Base-by-base conservation (phyloP, 192 early-diverging fungal genomes). In the Dissophora ornata region DNA sequence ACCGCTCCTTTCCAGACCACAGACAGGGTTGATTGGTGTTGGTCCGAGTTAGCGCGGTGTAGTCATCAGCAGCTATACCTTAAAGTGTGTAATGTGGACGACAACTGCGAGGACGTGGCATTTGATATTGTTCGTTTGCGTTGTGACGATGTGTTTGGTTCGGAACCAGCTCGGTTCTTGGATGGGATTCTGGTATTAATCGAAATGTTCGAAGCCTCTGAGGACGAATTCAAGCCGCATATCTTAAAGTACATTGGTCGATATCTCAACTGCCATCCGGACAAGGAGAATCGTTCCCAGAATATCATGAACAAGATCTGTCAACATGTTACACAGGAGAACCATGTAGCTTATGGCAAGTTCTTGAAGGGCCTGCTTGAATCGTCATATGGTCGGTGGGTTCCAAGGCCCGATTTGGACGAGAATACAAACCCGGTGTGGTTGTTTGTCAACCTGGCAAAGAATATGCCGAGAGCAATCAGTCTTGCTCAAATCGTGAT, bases 321-420 rank as follows among this genome's bases (percentile, higher is more conserved):
- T 19, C 32, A 51, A 1, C 3, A 33, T 33, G 28, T 44, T 0
- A 34, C 41, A 0, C 21, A 22, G 29, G 15, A 54, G 9, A 34
- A 60, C 18, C 4, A 45, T n/a, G 12, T 5, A 1, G 1, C 7
- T 2, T 44, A 19, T n/a, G 21, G 22, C 28, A 2, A 12, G 6
- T 69, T 52, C 12, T 2, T 61, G 4, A 32, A 18, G 7, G 40
- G 13, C 6, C 19, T 69, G 2, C 15, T 69, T 5, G 50, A 36
- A 0, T 22, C 32, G 0, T 0, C n/a, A 9, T 11, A 34, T 2
- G 15, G 34, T 24, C 38, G 36, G 2, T 68, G 66, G 66, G 56
- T 68, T 6, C 66, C 66, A 13, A 68, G 38, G n/a, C 55, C 15
- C 15, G 28, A 58, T 24, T 34, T 50, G 22, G 47, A 48, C 22